Evolutionary conservation across 192 early-diverging fungal species (phyloP).

Genomic region (Helicostylum pulchrum): DNA sequence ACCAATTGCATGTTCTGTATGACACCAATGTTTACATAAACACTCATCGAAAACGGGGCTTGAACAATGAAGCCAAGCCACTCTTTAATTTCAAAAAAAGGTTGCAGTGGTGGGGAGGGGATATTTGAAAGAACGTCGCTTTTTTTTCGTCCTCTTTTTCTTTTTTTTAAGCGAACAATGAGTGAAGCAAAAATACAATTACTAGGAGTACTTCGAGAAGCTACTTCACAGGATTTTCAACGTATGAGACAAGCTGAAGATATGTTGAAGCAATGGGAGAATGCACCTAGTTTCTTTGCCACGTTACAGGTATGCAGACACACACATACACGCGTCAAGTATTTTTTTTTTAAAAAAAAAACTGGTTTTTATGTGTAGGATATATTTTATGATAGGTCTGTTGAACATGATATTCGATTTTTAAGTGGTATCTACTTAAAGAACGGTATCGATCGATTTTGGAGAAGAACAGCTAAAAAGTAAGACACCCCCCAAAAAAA

Average conservation of each 20-base stretch:
- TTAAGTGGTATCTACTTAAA: conserved; percentile 81
- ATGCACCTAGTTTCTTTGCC: conserved; percentile 65
- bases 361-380: conserved; percentile 42
- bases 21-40: too few relatives aligned
- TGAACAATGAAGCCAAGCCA: too few relatives aligned
- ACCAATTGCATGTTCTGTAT: too few relatives aligned
- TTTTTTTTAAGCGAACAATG: conserved; percentile 18
- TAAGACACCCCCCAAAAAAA: conserved; percentile 32
- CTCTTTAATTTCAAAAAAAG: too few relatives aligned
- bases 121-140: too few relatives aligned
- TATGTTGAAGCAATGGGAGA: conserved; percentile 70
- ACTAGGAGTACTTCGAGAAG: conserved; percentile 53
- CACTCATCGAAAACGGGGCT: too few relatives aligned
- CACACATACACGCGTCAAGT: neutral
- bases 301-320: conserved; percentile 55
- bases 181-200: conserved; percentile 44
- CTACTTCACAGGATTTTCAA: conserved; percentile 64
- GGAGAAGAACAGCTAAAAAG: conserved; percentile 75
- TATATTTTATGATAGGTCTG: conserved; percentile 66
- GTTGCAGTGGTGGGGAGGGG: too few relatives aligned
- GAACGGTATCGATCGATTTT: conserved; percentile 89
- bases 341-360: neutral
- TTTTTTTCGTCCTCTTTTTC: too few relatives aligned
- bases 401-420: conserved; percentile 65
- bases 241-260: conserved; percentile 62